phyloP scores from a whole-genome alignment of 371 early-diverging fungal genomes.

The Syncephalastrum contaminatum region DNA sequence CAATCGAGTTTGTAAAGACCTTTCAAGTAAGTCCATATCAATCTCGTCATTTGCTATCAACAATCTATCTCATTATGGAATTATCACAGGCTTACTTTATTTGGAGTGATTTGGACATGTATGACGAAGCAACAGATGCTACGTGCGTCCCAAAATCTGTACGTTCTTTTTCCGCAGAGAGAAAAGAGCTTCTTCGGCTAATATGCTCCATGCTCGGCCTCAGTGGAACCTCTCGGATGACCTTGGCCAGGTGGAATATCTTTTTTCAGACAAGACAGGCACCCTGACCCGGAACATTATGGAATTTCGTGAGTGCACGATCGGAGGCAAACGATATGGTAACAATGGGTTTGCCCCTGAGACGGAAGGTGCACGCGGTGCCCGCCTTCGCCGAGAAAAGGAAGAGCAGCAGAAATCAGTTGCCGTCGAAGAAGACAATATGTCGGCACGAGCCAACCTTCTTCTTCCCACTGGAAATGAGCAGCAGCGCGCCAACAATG shows the following conservation, averaged over 20 bases:
- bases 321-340: slow-evolving; percentile 83
- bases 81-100: slow-evolving; percentile 72
- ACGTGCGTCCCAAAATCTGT: slow-evolving; percentile 81
- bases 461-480: background rate
- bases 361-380: slow-evolving; percentile 59
- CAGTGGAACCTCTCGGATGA: slow-evolving; percentile 85
- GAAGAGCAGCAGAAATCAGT: slow-evolving; percentile 16
- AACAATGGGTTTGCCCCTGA: slow-evolving; percentile 63
- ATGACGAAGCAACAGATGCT: slow-evolving; percentile 73
- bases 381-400: slow-evolving; percentile 42
- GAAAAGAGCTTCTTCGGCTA: background rate
- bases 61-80: background rate
- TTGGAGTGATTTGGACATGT: slow-evolving; percentile 85
- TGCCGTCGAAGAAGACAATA: slow-evolving; percentile 2
- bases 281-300: slow-evolving; percentile 82
- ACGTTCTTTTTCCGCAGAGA: background rate
- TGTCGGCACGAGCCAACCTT: too few species aligned
- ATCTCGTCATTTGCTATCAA: background rate
- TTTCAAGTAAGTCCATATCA: slow-evolving; percentile 71
- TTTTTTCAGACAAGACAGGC: slow-evolving; percentile 94
- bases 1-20: slow-evolving; percentile 89
- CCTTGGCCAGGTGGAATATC: slow-evolving; percentile 91
- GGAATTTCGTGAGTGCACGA: slow-evolving; percentile 87
- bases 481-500: slow-evolving; percentile 2
- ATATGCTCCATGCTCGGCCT: background rate